Conservation (phyloP, 306 rosid genomes). For the Dalbergia oliveri region DNA sequence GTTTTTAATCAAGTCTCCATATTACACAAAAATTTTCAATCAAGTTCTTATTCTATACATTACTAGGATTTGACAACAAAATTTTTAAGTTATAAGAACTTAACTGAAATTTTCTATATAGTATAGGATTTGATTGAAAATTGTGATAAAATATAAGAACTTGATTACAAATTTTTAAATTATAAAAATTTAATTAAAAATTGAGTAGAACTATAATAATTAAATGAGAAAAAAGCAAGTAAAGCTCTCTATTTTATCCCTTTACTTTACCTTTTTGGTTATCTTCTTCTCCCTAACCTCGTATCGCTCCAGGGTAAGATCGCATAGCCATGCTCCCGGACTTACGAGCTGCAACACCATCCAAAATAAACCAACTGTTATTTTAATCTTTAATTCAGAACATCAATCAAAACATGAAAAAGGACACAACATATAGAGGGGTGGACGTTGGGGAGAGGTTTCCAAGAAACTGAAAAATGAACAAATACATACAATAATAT, state of each 20-base stretch:
- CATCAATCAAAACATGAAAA: background rate
- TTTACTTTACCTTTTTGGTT: constrained; percentile 63
- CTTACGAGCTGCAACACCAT: constrained; percentile 66
- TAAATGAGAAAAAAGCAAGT: background rate
- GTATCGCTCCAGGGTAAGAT: constrained; percentile 84
- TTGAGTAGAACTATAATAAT: too few relatives aligned
- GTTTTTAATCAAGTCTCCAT: too few relatives aligned
- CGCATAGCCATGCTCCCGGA: constrained; percentile 90
- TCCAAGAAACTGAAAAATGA: background rate
- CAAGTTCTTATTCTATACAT: too few relatives aligned
- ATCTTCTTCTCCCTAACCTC: constrained; percentile 97
- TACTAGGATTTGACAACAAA: too few relatives aligned
- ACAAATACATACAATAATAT: background rate
- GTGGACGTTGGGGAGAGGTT: background rate
- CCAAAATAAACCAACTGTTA: constrained; percentile 19
- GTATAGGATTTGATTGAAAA: too few relatives aligned
- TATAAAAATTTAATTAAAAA: too few relatives aligned
- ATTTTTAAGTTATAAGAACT: too few relatives aligned
- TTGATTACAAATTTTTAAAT: too few relatives aligned
- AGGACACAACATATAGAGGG: background rate
- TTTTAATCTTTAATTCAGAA: background rate
- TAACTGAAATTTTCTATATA: too few relatives aligned
- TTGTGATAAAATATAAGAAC: too few relatives aligned
- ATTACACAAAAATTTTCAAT: too few relatives aligned
- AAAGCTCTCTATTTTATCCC: background rate